These are phyloP conservation scores for Aspergillus pseudoglaucus DNA, from an alignment of 2,329 filamentous ascomycete genomes.

Conservation along the genomic window DNA sequence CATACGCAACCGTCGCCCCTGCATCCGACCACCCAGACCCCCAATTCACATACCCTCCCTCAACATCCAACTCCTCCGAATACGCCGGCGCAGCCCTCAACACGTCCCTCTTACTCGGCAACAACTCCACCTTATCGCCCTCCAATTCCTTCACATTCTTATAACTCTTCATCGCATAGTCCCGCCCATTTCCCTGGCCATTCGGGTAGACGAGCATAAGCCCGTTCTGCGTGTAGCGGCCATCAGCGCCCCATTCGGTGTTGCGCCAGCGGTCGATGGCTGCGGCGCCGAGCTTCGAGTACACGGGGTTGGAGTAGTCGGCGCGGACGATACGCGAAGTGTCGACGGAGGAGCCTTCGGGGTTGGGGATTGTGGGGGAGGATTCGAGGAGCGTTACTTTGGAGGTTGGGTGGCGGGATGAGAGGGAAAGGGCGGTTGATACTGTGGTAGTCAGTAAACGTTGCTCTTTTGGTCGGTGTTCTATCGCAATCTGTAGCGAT, in stretches of 20 bases:
- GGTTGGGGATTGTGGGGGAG: constrained; percentile 49
- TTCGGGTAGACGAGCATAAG: constrained; percentile 35
- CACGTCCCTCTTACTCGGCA: constrained; percentile 30
- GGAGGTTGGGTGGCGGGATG: constrained; percentile 49
- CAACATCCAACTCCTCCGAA: constrained; percentile 26
- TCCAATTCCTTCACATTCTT: constrained; percentile 33
- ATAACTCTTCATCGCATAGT: constrained; percentile 35
- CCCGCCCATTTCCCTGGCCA: constrained; percentile 21
- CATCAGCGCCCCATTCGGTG: constrained; percentile 38
- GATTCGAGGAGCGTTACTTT: constrained; percentile 55
- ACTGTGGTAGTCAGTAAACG: constrained; percentile 29
- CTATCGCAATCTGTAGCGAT: background rate
- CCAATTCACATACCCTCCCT: constrained; percentile 42
- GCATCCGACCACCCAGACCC: constrained; percentile 43
- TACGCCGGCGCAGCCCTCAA: constrained; percentile 29
- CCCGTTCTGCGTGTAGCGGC: constrained; percentile 40
- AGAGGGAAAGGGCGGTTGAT: constrained; percentile 63
- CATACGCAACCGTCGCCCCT: constrained; percentile 34
- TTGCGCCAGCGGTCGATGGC: constrained; percentile 64
- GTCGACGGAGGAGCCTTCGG: constrained; percentile 55
- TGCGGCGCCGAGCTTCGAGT: constrained; percentile 64
- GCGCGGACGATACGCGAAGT: constrained; percentile 57
- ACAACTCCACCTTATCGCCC: constrained; percentile 26
- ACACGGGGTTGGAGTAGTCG: constrained; percentile 76
- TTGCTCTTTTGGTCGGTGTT: background rate